These are phyloP conservation scores for Anaeromyces robustus DNA, from an alignment of 192 early-diverging fungal species.

Conservation along the genomic window DNA sequence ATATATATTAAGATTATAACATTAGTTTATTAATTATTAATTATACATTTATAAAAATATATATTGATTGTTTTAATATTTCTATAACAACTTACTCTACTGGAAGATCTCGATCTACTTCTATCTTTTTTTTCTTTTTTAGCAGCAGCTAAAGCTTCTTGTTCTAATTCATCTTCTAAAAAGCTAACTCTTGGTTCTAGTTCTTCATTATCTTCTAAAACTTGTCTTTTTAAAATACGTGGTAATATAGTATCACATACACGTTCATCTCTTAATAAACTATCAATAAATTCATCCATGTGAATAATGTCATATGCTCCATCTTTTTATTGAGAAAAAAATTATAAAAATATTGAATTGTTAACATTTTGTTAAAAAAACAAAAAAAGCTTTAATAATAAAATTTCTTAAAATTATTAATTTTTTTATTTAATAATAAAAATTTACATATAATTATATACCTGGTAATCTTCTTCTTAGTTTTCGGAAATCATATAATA, in stretches of 20 bases:
- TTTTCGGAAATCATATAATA: constrained; percentile 76
- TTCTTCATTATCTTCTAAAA: constrained; percentile 72
- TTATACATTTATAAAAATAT: too few relatives aligned
- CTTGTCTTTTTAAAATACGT: constrained; percentile 54
- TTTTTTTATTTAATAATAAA: too few relatives aligned
- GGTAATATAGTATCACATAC: constrained; percentile 87
- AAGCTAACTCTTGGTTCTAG: constrained; percentile 64
- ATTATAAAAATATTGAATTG: too few relatives aligned
- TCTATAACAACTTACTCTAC: background rate
- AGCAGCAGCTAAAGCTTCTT: background rate
- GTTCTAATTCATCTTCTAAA: constrained; percentile 30
- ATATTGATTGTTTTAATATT: too few relatives aligned
- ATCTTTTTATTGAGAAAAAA: constrained; percentile 10
- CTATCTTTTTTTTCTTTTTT: background rate
- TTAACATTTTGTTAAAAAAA: background rate
- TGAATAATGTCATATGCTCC: constrained; percentile 36
- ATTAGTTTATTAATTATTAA: too few relatives aligned
- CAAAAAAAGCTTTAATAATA: background rate
- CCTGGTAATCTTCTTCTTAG: constrained; percentile 38
- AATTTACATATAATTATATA: constrained; percentile 10
- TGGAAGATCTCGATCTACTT: background rate
- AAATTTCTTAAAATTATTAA: too few relatives aligned
- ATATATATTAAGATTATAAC: too few relatives aligned
- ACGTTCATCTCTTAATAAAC: constrained; percentile 56
- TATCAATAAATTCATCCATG: constrained; percentile 88